These are phyloP conservation scores for Chenopodium formosanum DNA, from an alignment of 148 eudicot species.

Conservation along the genomic window DNA sequence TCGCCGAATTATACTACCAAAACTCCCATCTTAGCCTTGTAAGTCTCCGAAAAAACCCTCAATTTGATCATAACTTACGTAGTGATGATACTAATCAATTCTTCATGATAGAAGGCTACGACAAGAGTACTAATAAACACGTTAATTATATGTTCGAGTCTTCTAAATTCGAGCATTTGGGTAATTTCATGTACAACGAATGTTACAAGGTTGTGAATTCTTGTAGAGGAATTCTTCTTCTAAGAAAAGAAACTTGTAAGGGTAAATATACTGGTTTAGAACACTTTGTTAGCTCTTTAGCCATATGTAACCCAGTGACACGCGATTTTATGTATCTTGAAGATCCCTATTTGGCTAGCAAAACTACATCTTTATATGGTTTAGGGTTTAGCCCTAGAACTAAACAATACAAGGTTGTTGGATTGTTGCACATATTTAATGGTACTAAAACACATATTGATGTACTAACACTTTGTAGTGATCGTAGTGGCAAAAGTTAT, in stretches of 20 bases:
- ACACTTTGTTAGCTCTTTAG: neutral
- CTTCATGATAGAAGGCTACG: neutral
- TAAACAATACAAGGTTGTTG: neutral
- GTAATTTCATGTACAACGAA: neutral
- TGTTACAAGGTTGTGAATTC: neutral
- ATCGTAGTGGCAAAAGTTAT: no score
- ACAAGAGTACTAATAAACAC: neutral
- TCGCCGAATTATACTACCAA: slow-evolving; percentile 1
- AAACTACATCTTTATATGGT: neutral
- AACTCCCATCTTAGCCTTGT: neutral
- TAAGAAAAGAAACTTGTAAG: neutral
- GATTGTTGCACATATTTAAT: neutral
- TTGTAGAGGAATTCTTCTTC: neutral
- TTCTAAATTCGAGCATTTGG: neutral
- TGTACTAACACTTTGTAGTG: neutral
- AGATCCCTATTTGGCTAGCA: neutral
- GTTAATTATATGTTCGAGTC: neutral
- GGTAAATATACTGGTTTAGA: neutral
- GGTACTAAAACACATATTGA: neutral
- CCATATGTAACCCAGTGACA: neutral
- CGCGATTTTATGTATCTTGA: neutral
- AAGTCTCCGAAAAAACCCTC: neutral
- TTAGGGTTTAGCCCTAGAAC: neutral
- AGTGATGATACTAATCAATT: neutral
- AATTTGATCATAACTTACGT: no score